phyloP scores from a whole-genome alignment of 2,329 filamentous ascomycete genomes.

The Raffaelea albimanens region DNA sequence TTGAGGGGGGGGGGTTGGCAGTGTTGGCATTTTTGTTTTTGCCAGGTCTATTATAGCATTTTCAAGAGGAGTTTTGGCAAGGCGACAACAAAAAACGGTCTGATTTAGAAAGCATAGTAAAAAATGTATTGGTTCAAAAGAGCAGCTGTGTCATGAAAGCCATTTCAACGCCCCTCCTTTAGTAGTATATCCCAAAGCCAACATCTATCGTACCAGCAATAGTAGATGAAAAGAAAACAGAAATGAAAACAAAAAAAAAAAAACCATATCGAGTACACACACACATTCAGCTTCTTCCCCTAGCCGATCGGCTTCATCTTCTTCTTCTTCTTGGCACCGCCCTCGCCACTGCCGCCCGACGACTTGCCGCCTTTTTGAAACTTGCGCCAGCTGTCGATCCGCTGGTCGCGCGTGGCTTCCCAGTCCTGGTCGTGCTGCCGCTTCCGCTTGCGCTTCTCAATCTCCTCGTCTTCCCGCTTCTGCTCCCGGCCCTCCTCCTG shows the following conservation, averaged over 20 bases:
- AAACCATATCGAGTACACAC: not conserved
- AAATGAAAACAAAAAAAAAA: not conserved
- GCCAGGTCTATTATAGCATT: no score
- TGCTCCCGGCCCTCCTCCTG: conserved; percentile 91
- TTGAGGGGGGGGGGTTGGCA: not conserved
- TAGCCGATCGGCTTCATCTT: conserved; percentile 53
- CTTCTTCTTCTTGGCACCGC: conserved; percentile 41
- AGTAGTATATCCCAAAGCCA: no score
- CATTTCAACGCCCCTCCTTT: no score
- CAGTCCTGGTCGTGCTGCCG: conserved; percentile 89
- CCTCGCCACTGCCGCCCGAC: conserved; percentile 17
- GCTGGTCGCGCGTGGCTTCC: conserved; percentile 84
- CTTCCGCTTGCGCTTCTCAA: conserved; percentile 72
- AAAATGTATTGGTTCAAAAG: no score
- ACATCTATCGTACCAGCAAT: no score
- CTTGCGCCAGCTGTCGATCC: conserved; percentile 88
- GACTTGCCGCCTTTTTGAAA: conserved; percentile 70
- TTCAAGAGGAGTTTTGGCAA: no score
- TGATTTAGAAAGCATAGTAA: no score
- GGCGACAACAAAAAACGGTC: no score
- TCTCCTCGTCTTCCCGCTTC: conserved; percentile 74
- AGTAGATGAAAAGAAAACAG: not conserved
- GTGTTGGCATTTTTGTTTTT: no score
- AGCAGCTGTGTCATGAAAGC: no score
- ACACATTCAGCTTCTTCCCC: conserved; percentile 29